Evolutionary conservation across 768 basidiomycete species (phyloP).

Genomic region (Serendipita indica): DNA sequence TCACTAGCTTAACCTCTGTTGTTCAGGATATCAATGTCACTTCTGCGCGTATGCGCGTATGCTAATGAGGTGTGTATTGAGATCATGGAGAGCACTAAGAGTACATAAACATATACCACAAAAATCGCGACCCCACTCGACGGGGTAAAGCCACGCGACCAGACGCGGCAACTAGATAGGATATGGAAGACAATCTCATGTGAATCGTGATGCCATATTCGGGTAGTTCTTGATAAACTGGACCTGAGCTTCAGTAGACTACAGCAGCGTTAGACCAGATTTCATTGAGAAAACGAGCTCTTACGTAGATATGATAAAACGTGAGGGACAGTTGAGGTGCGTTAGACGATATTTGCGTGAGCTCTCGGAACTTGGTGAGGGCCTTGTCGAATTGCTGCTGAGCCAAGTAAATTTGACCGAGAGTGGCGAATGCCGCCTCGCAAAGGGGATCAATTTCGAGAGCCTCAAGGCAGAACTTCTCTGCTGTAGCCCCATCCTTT

Average conservation of each 20-base stretch:
- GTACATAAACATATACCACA: background rate
- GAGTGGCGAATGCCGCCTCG: conserved; percentile 89
- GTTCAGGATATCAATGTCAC: background rate
- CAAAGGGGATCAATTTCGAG: conserved; percentile 81
- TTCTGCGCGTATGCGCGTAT: background rate
- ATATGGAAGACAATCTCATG: background rate
- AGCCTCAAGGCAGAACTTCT: conserved; percentile 76
- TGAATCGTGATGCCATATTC: background rate
- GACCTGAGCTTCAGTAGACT: conserved; percentile 73
- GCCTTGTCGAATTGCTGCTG: conserved; percentile 80
- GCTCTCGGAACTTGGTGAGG: conserved; percentile 70
- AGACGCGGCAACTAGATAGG: background rate
- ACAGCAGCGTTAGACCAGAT: conserved; percentile 10
- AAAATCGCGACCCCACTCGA: background rate
- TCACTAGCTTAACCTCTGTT: background rate
- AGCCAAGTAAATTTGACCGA: conserved; percentile 85
- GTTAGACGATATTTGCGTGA: conserved; percentile 73
- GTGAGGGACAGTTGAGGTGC: conserved; percentile 59
- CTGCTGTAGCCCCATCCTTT: conserved; percentile 71
- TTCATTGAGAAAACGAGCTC: conserved; percentile 34
- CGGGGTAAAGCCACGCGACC: background rate
- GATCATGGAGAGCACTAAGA: background rate
- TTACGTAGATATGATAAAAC: conserved; percentile 20
- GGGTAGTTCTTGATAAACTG: conserved; percentile 77
- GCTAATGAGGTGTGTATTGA: background rate